Conservation (phyloP, 768 basidiomycete species). For the Boletus sp. region DNA sequence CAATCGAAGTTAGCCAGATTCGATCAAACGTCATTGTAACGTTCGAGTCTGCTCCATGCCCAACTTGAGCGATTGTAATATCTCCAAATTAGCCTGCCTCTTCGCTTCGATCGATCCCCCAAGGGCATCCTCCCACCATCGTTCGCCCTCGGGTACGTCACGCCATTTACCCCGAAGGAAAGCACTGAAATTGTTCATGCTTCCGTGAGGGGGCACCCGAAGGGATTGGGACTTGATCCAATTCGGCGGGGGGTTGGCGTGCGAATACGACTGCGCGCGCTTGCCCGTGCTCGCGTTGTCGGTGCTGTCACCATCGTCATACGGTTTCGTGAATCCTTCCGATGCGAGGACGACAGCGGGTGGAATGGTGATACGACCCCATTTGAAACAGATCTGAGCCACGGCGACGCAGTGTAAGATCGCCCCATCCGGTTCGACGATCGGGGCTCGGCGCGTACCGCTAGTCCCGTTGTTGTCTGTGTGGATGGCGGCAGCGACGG, state of each 20-base stretch:
- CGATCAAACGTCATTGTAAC: neutral
- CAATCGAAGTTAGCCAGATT: too few relatives aligned
- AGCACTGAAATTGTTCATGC: slow-evolving; percentile 26
- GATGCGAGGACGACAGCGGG: slow-evolving; percentile 59
- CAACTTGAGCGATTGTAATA: slow-evolving; percentile 20
- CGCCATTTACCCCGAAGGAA: slow-evolving; percentile 63
- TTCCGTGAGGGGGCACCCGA: slow-evolving; percentile 23
- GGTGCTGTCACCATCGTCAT: neutral
- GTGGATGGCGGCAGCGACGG: slow-evolving; percentile 10
- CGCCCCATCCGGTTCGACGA: slow-evolving; percentile 46
- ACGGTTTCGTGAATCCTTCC: slow-evolving; percentile 50
- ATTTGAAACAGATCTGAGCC: slow-evolving; percentile 66
- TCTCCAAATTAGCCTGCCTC: slow-evolving; percentile 24
- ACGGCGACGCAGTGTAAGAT: slow-evolving; percentile 62
- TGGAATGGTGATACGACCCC: slow-evolving; percentile 70
- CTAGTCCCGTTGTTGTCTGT: neutral
- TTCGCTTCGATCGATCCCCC: slow-evolving; percentile 45
- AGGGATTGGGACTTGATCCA: slow-evolving; percentile 27
- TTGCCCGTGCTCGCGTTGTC: neutral
- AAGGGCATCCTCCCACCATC: slow-evolving; percentile 71
- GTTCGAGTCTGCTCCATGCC: slow-evolving; percentile 22
- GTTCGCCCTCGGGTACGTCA: slow-evolving; percentile 51
- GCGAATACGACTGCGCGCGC: slow-evolving; percentile 33
- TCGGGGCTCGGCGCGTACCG: neutral
- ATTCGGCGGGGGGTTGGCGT: slow-evolving; percentile 25